A percentile compares a stretch with the other conserved stretches of the same genome.
These are phyloP conservation scores for Hypholoma fasciculare DNA, from an alignment of 768 basidiomycete genomes.

Conservation along the genomic window DNA sequence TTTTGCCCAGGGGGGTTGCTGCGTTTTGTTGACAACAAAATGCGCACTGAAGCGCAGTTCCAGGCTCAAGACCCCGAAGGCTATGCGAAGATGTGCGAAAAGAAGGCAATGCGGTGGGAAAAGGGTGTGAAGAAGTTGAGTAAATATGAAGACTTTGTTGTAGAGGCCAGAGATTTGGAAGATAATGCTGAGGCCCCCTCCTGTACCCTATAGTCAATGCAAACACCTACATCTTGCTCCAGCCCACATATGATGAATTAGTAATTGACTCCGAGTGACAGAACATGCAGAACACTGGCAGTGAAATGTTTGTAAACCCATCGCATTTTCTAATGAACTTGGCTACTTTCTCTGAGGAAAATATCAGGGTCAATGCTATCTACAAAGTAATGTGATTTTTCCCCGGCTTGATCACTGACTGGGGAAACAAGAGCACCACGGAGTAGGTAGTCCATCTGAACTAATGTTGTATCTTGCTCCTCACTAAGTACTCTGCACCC, in stretches of 20 bases:
- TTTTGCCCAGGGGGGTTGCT: conserved; percentile 4
- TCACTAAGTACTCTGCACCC: conserved; percentile 17
- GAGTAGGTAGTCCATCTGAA: conserved; percentile 18
- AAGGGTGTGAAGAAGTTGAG: too few relatives aligned
- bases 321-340: too few relatives aligned
- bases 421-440: conserved; percentile 19
- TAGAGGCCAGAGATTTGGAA: too few relatives aligned
- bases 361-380: background rate
- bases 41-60: background rate
- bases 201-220: too few relatives aligned
- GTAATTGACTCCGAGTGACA: too few relatives aligned
- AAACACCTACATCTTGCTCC: too few relatives aligned
- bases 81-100: background rate
- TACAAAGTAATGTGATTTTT: background rate
- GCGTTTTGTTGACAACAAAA: conserved; percentile 1
- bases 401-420: background rate
- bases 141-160: too few relatives aligned
- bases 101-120: background rate
- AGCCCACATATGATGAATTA: too few relatives aligned
- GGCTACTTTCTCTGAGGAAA: too few relatives aligned
- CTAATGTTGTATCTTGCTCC: conserved; percentile 8
- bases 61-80: background rate
- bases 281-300: too few relatives aligned
- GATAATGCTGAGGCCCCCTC: too few relatives aligned
- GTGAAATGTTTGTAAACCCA: too few relatives aligned